Base-by-base conservation (phyloP, 2,329 filamentous ascomycete species). In the Orbilia ellipsospora region DNA sequence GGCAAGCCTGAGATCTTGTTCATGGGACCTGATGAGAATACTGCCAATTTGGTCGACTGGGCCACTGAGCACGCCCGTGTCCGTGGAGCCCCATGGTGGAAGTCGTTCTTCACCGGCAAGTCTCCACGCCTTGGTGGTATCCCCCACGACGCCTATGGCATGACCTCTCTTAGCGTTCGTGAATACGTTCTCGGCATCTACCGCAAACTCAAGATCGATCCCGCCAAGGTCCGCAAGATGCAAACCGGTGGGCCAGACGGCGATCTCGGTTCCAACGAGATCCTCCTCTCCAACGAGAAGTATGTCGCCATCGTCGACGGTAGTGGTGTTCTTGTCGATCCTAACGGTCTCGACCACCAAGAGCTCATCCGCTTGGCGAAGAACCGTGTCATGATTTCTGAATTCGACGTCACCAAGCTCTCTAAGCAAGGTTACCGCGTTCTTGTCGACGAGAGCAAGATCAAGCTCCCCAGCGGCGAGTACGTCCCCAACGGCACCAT, bases 21-120 rank as follows among this genome's bases (percentile, higher is more conserved):
- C 86, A 92, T 99, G 93, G 95, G 95, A 40, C 95, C 95, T 0
- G 95, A 99, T 79, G 95, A 99, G 89, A 99, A 99, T 85, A 99
- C 95, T 0, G 95, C 95, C 20, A 93, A 97, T 80, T 87, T 99
- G 40, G 95, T 99, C 61, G 90, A 99, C 83, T 99, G 95, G 95
- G 95, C 95, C n/a, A 99, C 95, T 0, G 90, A 95, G 83, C 95
- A 99, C 83, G 95, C 95, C 75, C 89, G 93, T 62, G 85, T 85
- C 77, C 90, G 95, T 79, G 93, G 93, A 54, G 95, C 95, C 3
- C 93, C 93, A 28, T 99, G 94, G 93, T 99, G 95, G 95, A 99
- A 99, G 87, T 99, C 95, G 0, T 99, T 99, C 88, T 99, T 99
- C 87, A 99, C 95, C 1, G 95, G 95, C 81, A 99, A 99, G 87